A percentile compares a stretch with the other conserved stretches of the same genome.
Evolutionary conservation across 306 rosid species (phyloP).

Genomic region (Vicia villosa): DNA sequence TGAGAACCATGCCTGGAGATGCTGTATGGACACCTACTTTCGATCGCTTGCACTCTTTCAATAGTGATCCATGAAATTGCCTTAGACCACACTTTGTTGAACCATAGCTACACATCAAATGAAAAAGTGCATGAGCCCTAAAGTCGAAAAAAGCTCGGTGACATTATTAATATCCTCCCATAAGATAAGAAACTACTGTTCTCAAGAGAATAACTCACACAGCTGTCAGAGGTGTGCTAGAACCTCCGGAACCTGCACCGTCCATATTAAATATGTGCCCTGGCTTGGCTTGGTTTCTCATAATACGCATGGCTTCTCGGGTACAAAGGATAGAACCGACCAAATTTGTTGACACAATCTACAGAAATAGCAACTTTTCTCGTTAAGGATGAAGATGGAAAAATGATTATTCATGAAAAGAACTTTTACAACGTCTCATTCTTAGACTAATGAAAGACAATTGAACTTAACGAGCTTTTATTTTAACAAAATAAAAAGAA

Average conservation of each 20-base stretch:
- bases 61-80: conserved; percentile 86
- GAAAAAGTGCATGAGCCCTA: not conserved
- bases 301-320: conserved; percentile 81
- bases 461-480: not conserved
- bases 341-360: conserved; percentile 95
- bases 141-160: not conserved
- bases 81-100: conserved; percentile 94
- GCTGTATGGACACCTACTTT: conserved; percentile 91
- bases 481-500: no score
- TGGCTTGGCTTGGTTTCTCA: conserved; percentile 70
- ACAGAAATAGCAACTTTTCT: conserved; percentile 22
- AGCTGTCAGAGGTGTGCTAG: conserved; percentile 96
- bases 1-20: conserved; percentile 98
- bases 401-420: not conserved
- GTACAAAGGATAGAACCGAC: conserved; percentile 92
- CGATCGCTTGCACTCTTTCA: conserved; percentile 81
- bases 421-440: not conserved
- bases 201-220: conserved; percentile 64
- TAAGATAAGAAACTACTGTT: conserved; percentile 17
- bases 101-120: conserved; percentile 65
- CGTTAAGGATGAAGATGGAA: conserved; percentile 1
- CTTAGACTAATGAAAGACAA: not conserved
- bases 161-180: conserved; percentile 15
- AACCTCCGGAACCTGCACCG: conserved; percentile 97
- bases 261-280: conserved; percentile 97